phyloP scores from a whole-genome alignment of 2,329 filamentous ascomycete genomes.

The Dactylellina cionopaga region DNA sequence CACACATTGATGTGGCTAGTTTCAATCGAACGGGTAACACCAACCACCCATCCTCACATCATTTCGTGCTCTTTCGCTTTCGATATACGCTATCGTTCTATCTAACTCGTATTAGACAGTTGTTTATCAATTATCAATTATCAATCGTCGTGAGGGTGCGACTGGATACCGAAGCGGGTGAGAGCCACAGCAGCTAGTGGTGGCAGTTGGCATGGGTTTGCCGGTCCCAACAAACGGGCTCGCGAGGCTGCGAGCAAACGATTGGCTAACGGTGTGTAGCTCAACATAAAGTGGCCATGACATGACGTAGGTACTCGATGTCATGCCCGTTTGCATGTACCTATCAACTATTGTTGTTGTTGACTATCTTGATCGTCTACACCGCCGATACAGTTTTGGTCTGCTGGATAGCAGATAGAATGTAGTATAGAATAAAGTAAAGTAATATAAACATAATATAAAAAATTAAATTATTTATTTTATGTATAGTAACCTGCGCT shows the following conservation, averaged over 20 bases:
- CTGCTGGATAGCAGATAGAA: no score
- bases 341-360: no score
- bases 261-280: not conserved
- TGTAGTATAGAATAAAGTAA: no score
- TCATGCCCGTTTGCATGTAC: conserved; percentile 17
- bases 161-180: no score
- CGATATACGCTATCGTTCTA: not conserved
- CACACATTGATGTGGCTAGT: not conserved
- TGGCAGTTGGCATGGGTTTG: conserved; percentile 19
- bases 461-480: conserved; percentile 8
- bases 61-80: not conserved
- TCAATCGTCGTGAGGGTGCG: no score
- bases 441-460: not conserved
- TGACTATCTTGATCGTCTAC: conserved; percentile 33
- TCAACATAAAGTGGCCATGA: conserved; percentile 14
- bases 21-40: not conserved
- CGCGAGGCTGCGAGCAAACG: not conserved
- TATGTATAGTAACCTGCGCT: not conserved
- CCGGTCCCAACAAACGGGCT: conserved; percentile 35
- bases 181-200: not conserved
- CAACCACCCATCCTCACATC: not conserved
- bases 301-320: conserved; percentile 31
- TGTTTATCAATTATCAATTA: no score
- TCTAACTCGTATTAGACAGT: no score
- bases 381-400: conserved; percentile 5